These are phyloP conservation scores for Globisporangium camurandrum DNA, from an alignment of 352 stramenopile species.

Conservation along the genomic window DNA sequence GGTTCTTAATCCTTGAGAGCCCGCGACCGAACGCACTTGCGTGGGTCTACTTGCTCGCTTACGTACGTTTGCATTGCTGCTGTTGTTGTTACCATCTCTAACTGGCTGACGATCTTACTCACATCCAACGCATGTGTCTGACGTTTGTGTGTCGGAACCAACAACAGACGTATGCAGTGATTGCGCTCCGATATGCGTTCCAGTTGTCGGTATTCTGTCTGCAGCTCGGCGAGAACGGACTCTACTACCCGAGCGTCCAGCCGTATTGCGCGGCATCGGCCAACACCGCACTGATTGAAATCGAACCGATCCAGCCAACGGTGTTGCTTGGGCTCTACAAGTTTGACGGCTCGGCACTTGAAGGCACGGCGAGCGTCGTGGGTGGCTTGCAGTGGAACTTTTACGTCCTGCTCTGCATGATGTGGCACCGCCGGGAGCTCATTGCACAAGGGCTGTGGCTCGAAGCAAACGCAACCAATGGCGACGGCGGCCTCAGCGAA, in stretches of 20 bases:
- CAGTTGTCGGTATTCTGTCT: slow-evolving; percentile 83
- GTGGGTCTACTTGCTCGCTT: slow-evolving; percentile 76
- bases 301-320: slow-evolving; percentile 66
- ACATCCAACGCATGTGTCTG: neutral
- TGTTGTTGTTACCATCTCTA: neutral
- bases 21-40: slow-evolving; percentile 47
- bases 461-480: slow-evolving; percentile 19
- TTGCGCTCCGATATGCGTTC: slow-evolving; percentile 65
- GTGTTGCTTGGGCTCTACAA: slow-evolving; percentile 84
- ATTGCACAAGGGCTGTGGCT: slow-evolving; percentile 72
- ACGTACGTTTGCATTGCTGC: slow-evolving; percentile 32
- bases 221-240: slow-evolving; percentile 36
- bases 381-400: slow-evolving; percentile 80
- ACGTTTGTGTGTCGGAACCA: neutral
- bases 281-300: slow-evolving; percentile 23
- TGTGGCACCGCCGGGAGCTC: slow-evolving; percentile 79
- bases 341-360: slow-evolving; percentile 62
- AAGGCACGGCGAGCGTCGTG: slow-evolving; percentile 47
- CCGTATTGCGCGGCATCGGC: slow-evolving; percentile 44
- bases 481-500: slow-evolving; percentile 19
- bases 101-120: neutral
- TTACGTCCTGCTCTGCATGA: slow-evolving; percentile 63
- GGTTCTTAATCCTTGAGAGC: slow-evolving; percentile 67
- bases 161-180: slow-evolving; percentile 35
- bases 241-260: slow-evolving; percentile 74